These are phyloP conservation scores for Aegilops umbellulata DNA, from an alignment of 176 grass and related monocot genomes.

Conservation along the genomic window DNA sequence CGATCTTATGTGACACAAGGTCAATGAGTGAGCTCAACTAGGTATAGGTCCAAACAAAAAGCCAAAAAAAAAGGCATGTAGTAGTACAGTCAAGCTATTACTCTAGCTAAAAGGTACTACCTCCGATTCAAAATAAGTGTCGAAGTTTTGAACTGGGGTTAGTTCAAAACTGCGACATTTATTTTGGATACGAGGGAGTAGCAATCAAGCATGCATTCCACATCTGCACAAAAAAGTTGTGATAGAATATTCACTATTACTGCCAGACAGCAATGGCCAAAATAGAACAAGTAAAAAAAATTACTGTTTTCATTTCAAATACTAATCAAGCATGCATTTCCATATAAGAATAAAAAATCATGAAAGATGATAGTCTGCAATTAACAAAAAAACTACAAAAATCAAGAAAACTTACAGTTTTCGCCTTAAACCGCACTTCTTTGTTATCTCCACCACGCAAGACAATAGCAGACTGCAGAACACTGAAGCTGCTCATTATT, in stretches of 20 bases:
- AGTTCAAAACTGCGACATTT: too few species aligned
- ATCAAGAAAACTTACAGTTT: conserved; percentile 53
- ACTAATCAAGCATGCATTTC: too few species aligned
- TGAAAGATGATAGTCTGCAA: background rate
- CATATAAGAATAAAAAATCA: background rate
- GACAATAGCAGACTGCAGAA: conserved; percentile 54
- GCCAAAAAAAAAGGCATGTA: background rate
- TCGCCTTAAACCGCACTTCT: conserved; percentile 71
- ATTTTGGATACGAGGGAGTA: background rate
- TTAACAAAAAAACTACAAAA: too few species aligned
- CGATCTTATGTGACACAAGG: background rate
- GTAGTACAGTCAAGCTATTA: background rate
- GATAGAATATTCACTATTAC: background rate
- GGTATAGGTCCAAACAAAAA: background rate
- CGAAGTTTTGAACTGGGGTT: too few species aligned
- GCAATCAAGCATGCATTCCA: background rate
- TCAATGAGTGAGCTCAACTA: background rate
- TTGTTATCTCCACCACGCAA: conserved; percentile 59
- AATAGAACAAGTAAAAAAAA: too few species aligned
- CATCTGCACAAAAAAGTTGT: background rate
- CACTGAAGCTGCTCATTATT: too few species aligned
- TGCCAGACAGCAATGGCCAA: background rate
- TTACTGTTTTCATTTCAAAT: too few species aligned
- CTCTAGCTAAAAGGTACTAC: conserved; percentile 41
- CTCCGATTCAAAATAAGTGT: too few species aligned